Conservation (phyloP, 2,329 filamentous ascomycete species). For the Colletotrichum ledebouriae region DNA sequence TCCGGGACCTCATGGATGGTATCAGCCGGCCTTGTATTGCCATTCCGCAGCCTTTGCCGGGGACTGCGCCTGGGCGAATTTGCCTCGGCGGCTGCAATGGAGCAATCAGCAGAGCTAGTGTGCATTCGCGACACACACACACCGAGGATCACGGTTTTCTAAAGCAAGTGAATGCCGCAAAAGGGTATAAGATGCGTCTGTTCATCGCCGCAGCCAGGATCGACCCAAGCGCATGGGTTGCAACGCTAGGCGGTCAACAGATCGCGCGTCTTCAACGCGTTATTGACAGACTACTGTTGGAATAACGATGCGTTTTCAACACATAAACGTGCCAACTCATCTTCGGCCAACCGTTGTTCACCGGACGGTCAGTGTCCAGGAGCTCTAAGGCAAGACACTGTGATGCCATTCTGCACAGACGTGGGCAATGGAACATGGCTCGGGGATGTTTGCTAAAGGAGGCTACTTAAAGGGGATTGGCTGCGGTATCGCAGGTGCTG, state of each 20-base stretch:
- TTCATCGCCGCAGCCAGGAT: conserved; percentile 11
- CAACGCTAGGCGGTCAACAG: conserved; percentile 15
- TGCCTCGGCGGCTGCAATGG: conserved; percentile 35
- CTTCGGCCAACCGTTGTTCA: conserved; percentile 28
- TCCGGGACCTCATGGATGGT: conserved; percentile 33
- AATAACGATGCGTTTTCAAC: conserved; percentile 26
- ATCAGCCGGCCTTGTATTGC: conserved; percentile 25
- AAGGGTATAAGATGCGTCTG: conserved; percentile 10
- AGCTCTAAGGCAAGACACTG: conserved; percentile 24
- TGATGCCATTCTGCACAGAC: conserved; percentile 39
- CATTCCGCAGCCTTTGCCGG: conserved; percentile 11
- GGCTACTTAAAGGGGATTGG: conserved; percentile 3
- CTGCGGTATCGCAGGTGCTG: conserved; percentile 9
- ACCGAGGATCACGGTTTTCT: conserved; percentile 19
- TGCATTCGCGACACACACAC: background rate
- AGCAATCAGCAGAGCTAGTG: conserved; percentile 31
- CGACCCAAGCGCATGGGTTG: conserved; percentile 5
- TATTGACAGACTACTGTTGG: conserved; percentile 17
- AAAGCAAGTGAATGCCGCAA: conserved; percentile 32
- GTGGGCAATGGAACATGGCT: conserved; percentile 24
- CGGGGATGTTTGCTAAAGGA: conserved; percentile 20
- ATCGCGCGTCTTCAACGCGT: conserved; percentile 25
- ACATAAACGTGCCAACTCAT: conserved; percentile 25
- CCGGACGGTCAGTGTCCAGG: conserved; percentile 15
- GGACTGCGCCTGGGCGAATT: conserved; percentile 34